These are phyloP conservation scores for Aspergillus affinis DNA, from an alignment of 495 filamentous ascomycete genomes.

Conservation along the genomic window DNA sequence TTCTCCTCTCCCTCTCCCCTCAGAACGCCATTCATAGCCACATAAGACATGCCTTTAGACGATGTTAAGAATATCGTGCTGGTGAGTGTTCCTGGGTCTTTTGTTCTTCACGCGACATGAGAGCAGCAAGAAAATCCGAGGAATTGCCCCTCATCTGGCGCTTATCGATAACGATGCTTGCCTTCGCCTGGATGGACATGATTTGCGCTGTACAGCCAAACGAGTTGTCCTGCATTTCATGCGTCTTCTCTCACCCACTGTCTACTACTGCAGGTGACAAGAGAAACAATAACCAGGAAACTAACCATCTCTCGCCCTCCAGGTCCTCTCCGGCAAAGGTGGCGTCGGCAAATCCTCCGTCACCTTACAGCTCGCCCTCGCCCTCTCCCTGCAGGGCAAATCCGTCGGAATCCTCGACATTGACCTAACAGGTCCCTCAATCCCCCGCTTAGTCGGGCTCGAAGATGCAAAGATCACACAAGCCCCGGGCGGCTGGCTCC, in stretches of 20 bases:
- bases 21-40: not conserved
- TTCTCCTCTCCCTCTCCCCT: constrained; percentile 11
- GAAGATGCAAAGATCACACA: constrained; percentile 89
- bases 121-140: constrained; percentile 10
- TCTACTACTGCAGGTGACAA: not conserved
- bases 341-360: constrained; percentile 97
- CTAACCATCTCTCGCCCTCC: constrained; percentile 1
- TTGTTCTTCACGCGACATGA: not conserved
- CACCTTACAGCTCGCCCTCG: constrained; percentile 90
- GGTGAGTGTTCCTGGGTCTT: constrained; percentile 27
- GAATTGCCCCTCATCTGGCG: constrained; percentile 20
- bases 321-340: constrained; percentile 92
- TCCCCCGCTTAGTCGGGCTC: constrained; percentile 88
- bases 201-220: not conserved
- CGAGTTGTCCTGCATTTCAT: not conserved
- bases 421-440: constrained; percentile 93
- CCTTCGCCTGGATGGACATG: not conserved
- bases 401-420: constrained; percentile 94
- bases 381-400: constrained; percentile 78
- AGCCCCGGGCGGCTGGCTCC: constrained; percentile 84
- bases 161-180: constrained; percentile 47
- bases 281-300: not conserved
- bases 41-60: constrained; percentile 44
- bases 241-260: not conserved
- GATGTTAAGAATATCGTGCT: constrained; percentile 55